phyloP scores from a whole-genome alignment of 192 early-diverging fungal genomes.

The Rhizophagus sp. region DNA sequence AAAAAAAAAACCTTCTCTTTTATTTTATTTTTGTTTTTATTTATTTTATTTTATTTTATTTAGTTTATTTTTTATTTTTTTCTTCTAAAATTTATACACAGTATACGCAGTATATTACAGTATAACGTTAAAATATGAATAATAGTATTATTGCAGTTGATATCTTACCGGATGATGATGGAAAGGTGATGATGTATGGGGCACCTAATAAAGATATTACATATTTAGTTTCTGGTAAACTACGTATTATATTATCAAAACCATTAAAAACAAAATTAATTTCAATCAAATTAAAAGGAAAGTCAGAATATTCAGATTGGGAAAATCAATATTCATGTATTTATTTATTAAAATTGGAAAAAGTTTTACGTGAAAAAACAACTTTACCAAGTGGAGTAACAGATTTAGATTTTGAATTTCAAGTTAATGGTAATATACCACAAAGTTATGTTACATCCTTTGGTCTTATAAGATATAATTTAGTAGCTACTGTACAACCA shows the following conservation, averaged over 20 bases:
- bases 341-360: constrained; percentile 19
- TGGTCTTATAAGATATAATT: constrained; percentile 26
- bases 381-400: constrained; percentile 17
- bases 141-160: constrained; percentile 33
- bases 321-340: constrained; percentile 30
- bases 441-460: constrained; percentile 30
- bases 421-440: constrained; percentile 8
- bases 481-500: constrained; percentile 28
- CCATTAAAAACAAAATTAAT: constrained; percentile 25
- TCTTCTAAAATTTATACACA: no score
- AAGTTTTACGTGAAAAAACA: neutral
- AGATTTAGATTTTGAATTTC: constrained; percentile 28
- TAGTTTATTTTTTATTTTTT: no score
- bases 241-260: constrained; percentile 24
- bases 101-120: no score
- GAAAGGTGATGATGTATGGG: constrained; percentile 27
- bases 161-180: constrained; percentile 24
- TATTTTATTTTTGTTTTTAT: neutral
- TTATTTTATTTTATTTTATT: no score
- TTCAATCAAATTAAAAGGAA: constrained; percentile 25
- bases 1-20: neutral
- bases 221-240: constrained; percentile 22
- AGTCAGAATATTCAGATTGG: constrained; percentile 32
- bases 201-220: constrained; percentile 20
- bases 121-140: constrained; percentile 4